Evolutionary conservation across 225 moss, liverwort and hornwort species (phyloP).

Genomic region (Climacium dendroides): DNA sequence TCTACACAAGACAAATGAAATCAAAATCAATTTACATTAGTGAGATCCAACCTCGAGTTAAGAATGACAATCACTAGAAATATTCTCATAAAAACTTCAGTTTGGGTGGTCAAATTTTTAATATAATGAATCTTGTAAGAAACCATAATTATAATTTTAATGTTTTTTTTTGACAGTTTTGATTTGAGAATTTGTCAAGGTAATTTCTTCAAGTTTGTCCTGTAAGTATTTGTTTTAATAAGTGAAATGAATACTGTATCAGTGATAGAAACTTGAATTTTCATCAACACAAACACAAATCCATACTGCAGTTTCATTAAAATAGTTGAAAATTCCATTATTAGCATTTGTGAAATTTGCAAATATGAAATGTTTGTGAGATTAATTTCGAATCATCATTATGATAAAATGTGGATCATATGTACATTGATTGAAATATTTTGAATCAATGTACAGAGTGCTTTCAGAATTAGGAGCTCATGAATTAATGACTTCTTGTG

Average conservation of each 20-base stretch:
- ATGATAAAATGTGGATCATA: not conserved
- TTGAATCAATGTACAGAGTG: not conserved
- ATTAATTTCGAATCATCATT: not conserved
- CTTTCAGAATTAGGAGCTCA: too few species aligned
- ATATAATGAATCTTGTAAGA: too few species aligned
- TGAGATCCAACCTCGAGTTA: not conserved
- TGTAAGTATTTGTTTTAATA: too few species aligned
- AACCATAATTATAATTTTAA: too few species aligned
- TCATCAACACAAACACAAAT: not conserved
- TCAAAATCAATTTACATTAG: not conserved
- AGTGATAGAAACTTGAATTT: not conserved
- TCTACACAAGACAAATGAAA: too few species aligned
- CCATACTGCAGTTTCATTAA: fast-evolving
- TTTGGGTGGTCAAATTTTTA: too few species aligned
- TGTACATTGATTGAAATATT: not conserved
- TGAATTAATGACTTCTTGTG: too few species aligned
- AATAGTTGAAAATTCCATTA: not conserved
- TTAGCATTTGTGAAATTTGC: not conserved
- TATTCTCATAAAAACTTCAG: fast-evolving
- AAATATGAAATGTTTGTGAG: not conserved
- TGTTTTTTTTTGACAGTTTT: too few species aligned
- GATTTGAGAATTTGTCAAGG: too few species aligned
- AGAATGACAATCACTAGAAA: too few species aligned
- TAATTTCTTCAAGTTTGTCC: too few species aligned
- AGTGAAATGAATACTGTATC: too few species aligned